Evolutionary conservation across 257 asterid species (phyloP).

Genomic region (Solanum pennellii): DNA sequence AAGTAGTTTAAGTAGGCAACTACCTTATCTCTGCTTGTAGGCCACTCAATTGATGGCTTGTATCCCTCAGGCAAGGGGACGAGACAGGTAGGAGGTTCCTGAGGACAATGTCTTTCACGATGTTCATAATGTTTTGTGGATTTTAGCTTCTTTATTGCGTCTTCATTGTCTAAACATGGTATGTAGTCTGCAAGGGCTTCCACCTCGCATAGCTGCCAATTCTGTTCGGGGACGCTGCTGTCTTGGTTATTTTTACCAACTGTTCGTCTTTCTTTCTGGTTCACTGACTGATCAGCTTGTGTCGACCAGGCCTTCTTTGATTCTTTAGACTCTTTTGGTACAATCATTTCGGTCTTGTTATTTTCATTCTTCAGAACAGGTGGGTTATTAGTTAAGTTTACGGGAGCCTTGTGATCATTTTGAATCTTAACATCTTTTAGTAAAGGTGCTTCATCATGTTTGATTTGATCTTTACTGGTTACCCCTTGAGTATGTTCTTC

Average conservation of each 20-base stretch:
- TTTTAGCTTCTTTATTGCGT: constrained; percentile 38
- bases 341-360: constrained; percentile 6
- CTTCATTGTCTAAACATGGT: constrained; percentile 86
- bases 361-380: not conserved
- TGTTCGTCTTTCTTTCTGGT: constrained; percentile 60
- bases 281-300: constrained; percentile 61
- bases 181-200: constrained; percentile 70
- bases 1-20: not conserved
- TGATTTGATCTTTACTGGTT: constrained; percentile 40
- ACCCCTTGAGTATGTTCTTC: constrained; percentile 33
- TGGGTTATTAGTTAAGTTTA: constrained; percentile 1
- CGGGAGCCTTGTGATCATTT: not conserved
- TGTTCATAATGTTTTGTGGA: constrained; percentile 56
- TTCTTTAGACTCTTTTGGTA: constrained; percentile 44
- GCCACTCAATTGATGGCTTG: constrained; percentile 63
- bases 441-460: constrained; percentile 39
- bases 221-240: constrained; percentile 5
- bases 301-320: constrained; percentile 64
- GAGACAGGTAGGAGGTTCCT: constrained; percentile 62
- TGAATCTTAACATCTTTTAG: not conserved
- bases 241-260: constrained; percentile 26
- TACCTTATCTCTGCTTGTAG: constrained; percentile 88
- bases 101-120: constrained; percentile 87
- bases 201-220: constrained; percentile 63
- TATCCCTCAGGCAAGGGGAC: constrained; percentile 66